Evolutionary conservation across 2,329 filamentous ascomycete species (phyloP).

Genomic region (Triangularia verruculosa): DNA sequence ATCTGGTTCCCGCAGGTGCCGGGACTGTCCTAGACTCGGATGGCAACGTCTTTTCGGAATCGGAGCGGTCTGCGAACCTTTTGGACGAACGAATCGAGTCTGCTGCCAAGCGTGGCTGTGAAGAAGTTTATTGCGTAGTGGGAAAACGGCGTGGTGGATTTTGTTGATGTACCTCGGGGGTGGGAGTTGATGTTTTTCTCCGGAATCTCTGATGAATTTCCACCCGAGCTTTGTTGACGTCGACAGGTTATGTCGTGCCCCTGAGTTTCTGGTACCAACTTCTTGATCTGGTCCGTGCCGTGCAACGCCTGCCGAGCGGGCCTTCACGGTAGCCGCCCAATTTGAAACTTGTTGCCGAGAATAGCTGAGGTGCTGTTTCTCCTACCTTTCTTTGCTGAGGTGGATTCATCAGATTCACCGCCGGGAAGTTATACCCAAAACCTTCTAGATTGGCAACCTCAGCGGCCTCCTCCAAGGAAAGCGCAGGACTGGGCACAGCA

Average conservation of each 20-base stretch:
- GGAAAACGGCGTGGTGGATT: neutral
- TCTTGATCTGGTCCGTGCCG: neutral
- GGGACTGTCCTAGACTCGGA: neutral
- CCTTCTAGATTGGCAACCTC: neutral
- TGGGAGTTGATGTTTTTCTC: neutral
- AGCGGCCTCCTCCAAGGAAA: neutral
- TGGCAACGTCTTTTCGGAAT: neutral
- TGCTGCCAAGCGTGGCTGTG: conserved; percentile 21
- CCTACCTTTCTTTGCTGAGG: neutral
- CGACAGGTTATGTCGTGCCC: neutral
- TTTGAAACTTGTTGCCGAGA: neutral
- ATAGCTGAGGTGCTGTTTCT: neutral
- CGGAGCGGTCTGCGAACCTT: conserved; percentile 3
- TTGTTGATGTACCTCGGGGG: neutral
- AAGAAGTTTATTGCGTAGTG: neutral
- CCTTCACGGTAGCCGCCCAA: neutral
- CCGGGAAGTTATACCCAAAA: neutral
- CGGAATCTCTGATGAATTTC: neutral
- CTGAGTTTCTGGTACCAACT: neutral
- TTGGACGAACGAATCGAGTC: conserved; percentile 1
- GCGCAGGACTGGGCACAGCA: too few relatives aligned
- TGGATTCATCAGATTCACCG: neutral
- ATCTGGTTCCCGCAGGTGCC: neutral
- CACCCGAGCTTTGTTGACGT: neutral
- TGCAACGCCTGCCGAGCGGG: neutral